A percentile compares a stretch with the other conserved stretches of the same genome.
These are phyloP conservation scores for Epichloe gansuensis DNA, from an alignment of 2,329 filamentous ascomycete species.

Conservation along the genomic window DNA sequence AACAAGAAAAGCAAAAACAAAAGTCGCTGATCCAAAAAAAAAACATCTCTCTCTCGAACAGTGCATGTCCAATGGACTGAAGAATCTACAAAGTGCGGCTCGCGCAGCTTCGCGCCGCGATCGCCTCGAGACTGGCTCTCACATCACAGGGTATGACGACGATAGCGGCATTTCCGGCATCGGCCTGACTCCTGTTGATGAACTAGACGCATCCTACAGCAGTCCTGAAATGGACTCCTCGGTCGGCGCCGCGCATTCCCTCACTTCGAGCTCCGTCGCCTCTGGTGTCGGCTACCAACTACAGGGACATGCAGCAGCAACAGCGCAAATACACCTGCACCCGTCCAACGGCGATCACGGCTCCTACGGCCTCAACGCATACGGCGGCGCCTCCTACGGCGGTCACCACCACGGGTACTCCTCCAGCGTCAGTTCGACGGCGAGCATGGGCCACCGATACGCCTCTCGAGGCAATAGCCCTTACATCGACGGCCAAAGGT, in stretches of 20 bases:
- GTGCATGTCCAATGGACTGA: constrained; percentile 77
- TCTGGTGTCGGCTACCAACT: constrained; percentile 8
- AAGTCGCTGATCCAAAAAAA: background rate
- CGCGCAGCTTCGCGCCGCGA: constrained; percentile 55
- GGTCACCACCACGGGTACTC: constrained; percentile 35
- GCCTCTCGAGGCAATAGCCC: constrained; percentile 26
- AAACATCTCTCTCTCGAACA: constrained; percentile 20
- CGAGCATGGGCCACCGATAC: constrained; percentile 24
- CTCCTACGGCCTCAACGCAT: constrained; percentile 13
- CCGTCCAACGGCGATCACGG: constrained; percentile 4
- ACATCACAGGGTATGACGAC: constrained; percentile 44
- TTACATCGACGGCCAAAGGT: constrained; percentile 34
- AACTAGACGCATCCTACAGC: constrained; percentile 45
- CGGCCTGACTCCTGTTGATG: constrained; percentile 46
- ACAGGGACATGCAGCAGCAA: background rate
- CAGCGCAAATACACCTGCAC: background rate
- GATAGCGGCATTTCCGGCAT: constrained; percentile 59
- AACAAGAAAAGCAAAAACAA: background rate
- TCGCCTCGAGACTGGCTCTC: constrained; percentile 35
- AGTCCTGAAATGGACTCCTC: constrained; percentile 39
- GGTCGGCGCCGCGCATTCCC: constrained; percentile 25
- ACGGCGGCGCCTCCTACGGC: constrained; percentile 13
- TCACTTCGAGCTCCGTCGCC: constrained; percentile 22
- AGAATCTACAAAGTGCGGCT: constrained; percentile 62
- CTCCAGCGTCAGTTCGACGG: constrained; percentile 40